Conservation (phyloP, 768 basidiomycete species). For the Dentipellis sp. region DNA sequence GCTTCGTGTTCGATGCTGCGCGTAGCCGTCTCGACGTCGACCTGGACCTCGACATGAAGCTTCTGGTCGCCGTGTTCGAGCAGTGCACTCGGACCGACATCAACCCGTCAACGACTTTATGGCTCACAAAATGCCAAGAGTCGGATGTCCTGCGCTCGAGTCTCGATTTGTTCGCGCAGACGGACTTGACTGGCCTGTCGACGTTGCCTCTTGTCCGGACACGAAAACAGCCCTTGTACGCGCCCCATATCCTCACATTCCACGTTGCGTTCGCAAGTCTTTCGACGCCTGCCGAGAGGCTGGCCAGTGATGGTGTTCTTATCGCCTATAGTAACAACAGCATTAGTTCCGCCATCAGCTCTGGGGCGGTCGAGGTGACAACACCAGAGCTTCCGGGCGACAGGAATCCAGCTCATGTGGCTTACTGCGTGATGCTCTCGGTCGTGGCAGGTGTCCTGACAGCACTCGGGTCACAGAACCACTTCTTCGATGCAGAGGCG, state of each 20-base stretch:
- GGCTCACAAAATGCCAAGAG: constrained; percentile 78
- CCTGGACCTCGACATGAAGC: constrained; percentile 72
- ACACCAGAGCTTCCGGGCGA: constrained; percentile 66
- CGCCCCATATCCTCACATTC: constrained; percentile 74
- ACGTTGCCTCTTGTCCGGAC: constrained; percentile 54
- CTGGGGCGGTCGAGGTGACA: constrained; percentile 59
- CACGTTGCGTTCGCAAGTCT: constrained; percentile 78
- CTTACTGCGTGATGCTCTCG: constrained; percentile 80
- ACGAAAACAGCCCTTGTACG: constrained; percentile 60
- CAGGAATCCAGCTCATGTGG: constrained; percentile 68
- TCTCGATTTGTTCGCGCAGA: constrained; percentile 60
- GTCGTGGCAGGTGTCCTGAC: constrained; percentile 66
- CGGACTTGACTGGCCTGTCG: constrained; percentile 62
- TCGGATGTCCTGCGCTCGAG: constrained; percentile 69
- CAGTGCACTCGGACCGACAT: constrained; percentile 67
- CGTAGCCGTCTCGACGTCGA: constrained; percentile 47
- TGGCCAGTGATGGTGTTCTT: constrained; percentile 77
- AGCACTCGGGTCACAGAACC: constrained; percentile 53
- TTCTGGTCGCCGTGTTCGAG: constrained; percentile 76
- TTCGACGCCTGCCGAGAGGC: constrained; percentile 69
- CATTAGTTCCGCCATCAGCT: constrained; percentile 67
- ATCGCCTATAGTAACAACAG: constrained; percentile 77
- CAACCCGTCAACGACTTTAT: constrained; percentile 57
- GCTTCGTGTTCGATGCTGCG: constrained; percentile 57
- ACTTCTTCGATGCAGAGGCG: constrained; percentile 78